Conservation (phyloP, 371 early-diverging fungal genomes). For the Apophysomyces variabilis region DNA sequence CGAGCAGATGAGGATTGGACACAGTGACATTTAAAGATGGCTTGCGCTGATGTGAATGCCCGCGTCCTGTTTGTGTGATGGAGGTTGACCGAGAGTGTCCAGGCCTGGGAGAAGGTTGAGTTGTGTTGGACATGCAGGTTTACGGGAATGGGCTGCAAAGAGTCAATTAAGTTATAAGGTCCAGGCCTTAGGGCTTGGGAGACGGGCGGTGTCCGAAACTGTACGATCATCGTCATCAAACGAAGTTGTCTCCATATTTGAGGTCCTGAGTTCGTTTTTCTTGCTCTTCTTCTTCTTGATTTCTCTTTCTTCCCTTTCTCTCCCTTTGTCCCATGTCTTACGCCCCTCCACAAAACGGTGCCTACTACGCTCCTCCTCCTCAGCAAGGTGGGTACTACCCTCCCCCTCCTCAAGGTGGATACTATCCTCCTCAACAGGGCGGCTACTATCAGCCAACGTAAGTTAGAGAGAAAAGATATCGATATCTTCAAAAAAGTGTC, state of each 20-base stretch:
- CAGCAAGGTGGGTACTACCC: conserved; percentile 13
- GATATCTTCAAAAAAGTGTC: background rate
- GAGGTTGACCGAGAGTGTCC: conserved; percentile 31
- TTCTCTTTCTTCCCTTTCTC: conserved; percentile 2
- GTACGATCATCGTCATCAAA: conserved; percentile 8
- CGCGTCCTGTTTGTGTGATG: conserved; percentile 24
- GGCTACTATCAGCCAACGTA: conserved; percentile 16
- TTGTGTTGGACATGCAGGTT: conserved; percentile 14
- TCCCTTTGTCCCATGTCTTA: conserved; percentile 3
- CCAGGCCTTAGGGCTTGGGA: no score
- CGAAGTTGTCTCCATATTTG: background rate
- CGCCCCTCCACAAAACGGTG: conserved; percentile 5
- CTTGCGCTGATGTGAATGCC: conserved; percentile 32
- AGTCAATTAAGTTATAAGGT: background rate
- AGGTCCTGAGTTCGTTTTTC: background rate
- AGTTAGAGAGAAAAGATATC: background rate
- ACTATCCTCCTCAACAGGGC: conserved; percentile 19
- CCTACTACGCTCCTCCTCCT: conserved; percentile 10
- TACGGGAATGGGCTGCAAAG: conserved; percentile 10
- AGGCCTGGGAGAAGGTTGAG: conserved; percentile 11
- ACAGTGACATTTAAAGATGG: conserved; percentile 26
- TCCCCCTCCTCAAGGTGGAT: conserved; percentile 12
- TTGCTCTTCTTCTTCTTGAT: background rate
- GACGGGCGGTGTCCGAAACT: conserved; percentile 11
- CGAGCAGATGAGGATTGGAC: conserved; percentile 21